Evolutionary conservation across 2,329 filamentous ascomycete species (phyloP), one percentile per base, ranked within the genome.

Genomic region (Cadophora luteo-olivacea): DNA sequence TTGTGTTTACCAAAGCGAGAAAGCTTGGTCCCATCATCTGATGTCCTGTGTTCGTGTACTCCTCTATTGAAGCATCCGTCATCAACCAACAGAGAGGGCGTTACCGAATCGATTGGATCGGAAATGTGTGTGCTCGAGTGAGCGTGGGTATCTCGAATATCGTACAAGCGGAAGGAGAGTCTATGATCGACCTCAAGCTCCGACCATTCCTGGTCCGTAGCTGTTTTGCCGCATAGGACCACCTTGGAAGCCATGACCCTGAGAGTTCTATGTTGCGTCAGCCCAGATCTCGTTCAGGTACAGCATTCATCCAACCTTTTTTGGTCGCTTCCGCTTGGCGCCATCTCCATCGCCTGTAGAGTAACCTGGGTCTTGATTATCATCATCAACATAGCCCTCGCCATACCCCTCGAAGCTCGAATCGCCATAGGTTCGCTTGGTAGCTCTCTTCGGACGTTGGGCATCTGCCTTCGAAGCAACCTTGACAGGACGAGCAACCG

Each of bases 401-500:
- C 87, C 86, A 75, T 94, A 94, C 52, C 92, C 91, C 75, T 91
- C 89, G 76, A 87, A 94, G 75, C 89, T 92, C 74, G 84, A 86
- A 72, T 94, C 92, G 49, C 90, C 89, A 77, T 94, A 94, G 70
- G 89, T 87, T 60, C 92, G 86, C 83, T 94, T 94, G 82, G 91
- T 92, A 70, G 87, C 82, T 60, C 92, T 85, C 73, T 90, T 89
- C 41, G 90, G 88, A 65, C 91, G 84, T 49, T 82, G 79, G 12
- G 70, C 60, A 11, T 78, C 78, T 60, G 67, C 63, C 41, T 74
- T 75, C 16, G 65, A 6, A 36, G 52, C 48, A 11, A 57, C 63
- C 49, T 72, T 71, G 9, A 22, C 66, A 19, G 69, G 61, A 19
- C 72, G 68, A 12, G 61, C 58, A 19, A 67, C 54, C 9, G 54